Base-by-base conservation (phyloP, 768 basidiomycete genomes). In the Trametes cingulata region DNA sequence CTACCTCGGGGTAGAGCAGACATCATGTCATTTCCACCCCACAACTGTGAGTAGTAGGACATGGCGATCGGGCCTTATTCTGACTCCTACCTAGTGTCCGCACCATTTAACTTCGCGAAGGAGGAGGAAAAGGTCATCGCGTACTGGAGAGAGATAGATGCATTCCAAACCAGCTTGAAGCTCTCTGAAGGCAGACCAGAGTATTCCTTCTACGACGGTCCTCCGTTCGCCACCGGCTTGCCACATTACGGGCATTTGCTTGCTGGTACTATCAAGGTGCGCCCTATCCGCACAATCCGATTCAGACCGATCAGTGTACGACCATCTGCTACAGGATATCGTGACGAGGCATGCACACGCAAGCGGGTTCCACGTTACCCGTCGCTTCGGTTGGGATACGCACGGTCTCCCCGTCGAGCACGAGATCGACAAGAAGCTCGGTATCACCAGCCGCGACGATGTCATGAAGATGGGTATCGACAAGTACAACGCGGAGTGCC, bases 331-430 rank as follows among this genome's bases (percentile, higher is more conserved):
- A 27, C 70, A 98, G 96, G 96, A 98, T 73, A 95, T 98, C 69
- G 93, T 98, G 56, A 98, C 96, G 42, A 85, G 96, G 54, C 94
- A 97, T 76, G 95, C 95, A 1, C 90, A 93, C 73, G 88, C 93
- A 52, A 94, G 90, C 55, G 96, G 96, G 6, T 88, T 85, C 74
- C 90, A 98, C 70, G 96, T 98, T 67, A 83, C 88, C 57, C 87
- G 96, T 59, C 86, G 96, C 52, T 98, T 98, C 72, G 96, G 96
- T 54, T 98, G 96, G 96, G 96, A 98, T 76, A 98, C 95, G 5
- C 96, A 99, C 76, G 96, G 96, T 52, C 85, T 99, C 25, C 97
- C 96, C 36, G 95, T 99, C 70, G 97, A 99, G 75, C 95, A 98
- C 78, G 93, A 97, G 79, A 99, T 99, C 78, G 97, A 99, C 82